These are phyloP conservation scores for Boletus holoroseus DNA, from an alignment of 1,284 basidiomycete species.

Conservation along the genomic window DNA sequence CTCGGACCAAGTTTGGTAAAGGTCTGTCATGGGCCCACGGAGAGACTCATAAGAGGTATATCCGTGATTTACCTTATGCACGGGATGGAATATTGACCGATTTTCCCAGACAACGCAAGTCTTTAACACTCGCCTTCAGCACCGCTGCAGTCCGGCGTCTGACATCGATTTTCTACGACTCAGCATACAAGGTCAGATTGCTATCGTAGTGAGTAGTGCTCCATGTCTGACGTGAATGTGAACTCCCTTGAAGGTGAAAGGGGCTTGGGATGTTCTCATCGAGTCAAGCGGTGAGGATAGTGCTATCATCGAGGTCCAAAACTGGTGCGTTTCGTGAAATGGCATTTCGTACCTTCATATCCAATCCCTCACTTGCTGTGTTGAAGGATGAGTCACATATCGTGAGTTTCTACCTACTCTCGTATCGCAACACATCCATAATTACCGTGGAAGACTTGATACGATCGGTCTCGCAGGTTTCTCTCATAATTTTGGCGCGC, in stretches of 20 bases:
- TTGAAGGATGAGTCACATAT: conserved; percentile 42
- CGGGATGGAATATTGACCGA: background rate
- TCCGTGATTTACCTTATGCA: background rate
- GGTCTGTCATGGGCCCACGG: conserved; percentile 14
- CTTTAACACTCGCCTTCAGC: background rate
- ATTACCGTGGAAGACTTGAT: conserved; percentile 26
- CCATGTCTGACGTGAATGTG: no score
- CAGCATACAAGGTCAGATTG: conserved; percentile 30
- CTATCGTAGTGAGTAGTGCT: background rate
- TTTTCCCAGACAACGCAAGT: conserved; percentile 35
- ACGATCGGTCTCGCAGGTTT: conserved; percentile 46
- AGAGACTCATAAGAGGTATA: conserved; percentile 14
- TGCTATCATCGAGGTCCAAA: conserved; percentile 34
- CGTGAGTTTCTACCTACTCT: no score
- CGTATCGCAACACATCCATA: background rate
- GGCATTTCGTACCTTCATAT: no score
- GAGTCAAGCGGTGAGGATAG: no score
- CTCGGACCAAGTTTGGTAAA: conserved; percentile 7
- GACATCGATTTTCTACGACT: background rate
- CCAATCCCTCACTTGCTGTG: background rate
- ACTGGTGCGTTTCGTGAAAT: conserved; percentile 2
- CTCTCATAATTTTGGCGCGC: conserved; percentile 29
- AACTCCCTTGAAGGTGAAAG: no score
- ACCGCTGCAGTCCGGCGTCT: background rate
- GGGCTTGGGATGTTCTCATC: no score